Conservation (phyloP, 2,329 filamentous ascomycete species). For the Colletotrichum lupini region DNA sequence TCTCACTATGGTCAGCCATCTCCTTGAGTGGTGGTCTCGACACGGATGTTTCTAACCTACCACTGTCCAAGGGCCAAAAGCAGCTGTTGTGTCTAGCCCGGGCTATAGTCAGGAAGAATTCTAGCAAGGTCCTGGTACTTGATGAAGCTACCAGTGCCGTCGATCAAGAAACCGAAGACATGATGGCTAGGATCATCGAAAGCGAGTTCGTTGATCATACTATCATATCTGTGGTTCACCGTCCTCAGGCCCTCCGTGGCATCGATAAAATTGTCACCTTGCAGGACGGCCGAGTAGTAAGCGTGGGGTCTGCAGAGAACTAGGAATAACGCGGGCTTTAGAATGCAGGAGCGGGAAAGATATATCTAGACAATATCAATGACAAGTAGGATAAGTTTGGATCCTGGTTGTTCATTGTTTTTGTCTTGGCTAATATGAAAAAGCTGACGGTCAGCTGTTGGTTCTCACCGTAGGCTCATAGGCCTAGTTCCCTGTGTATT, state of each 20-base stretch:
- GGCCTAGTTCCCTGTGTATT: not conserved
- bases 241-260: constrained; percentile 33
- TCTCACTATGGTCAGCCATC: constrained; percentile 36
- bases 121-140: constrained; percentile 66
- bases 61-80: constrained; percentile 38
- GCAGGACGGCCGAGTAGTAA: constrained; percentile 12
- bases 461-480: not conserved
- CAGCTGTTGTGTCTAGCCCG: constrained; percentile 42
- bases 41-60: constrained; percentile 25
- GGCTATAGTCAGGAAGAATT: constrained; percentile 14
- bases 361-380: not conserved
- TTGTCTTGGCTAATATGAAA: not conserved
- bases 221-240: constrained; percentile 42
- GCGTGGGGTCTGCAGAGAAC: no score
- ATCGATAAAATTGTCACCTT: constrained; percentile 11
- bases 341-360: not conserved
- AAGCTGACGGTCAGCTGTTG: not conserved
- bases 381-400: not conserved
- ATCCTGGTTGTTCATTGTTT: no score
- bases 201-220: constrained; percentile 40
- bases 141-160: constrained; percentile 75
- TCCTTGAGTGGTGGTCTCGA: constrained; percentile 35
- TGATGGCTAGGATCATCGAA: constrained; percentile 34
- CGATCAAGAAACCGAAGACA: constrained; percentile 51
- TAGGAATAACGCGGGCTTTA: not conserved